Evolutionary conservation across 495 filamentous ascomycete genomes (phyloP).

Genomic region (Penicillium lagena): DNA sequence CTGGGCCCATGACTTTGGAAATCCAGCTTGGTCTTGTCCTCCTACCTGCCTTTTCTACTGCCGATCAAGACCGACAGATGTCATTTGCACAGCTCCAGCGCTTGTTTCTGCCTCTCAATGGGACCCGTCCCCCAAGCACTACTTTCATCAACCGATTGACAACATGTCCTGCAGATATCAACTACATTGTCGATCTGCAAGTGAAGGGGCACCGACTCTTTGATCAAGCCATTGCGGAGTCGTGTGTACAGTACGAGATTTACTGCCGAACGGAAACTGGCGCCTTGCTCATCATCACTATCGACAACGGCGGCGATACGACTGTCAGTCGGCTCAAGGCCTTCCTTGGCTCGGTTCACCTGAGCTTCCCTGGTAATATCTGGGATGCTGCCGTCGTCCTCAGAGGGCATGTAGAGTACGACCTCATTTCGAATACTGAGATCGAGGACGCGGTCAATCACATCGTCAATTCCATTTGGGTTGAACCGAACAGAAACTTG

Average conservation of each 20-base stretch:
- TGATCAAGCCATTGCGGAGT: constrained; percentile 20
- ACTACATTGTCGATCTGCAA: constrained; percentile 29
- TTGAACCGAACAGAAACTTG: constrained; percentile 18
- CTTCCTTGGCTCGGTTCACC: constrained; percentile 24
- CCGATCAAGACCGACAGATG: too few species aligned
- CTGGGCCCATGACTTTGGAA: constrained; percentile 26
- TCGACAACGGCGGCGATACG: constrained; percentile 34
- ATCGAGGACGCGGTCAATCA: constrained; percentile 16
- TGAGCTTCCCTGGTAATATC: constrained; percentile 35
- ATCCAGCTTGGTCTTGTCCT: constrained; percentile 32
- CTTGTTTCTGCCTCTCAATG: constrained; percentile 1
- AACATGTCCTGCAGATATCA: constrained; percentile 26
- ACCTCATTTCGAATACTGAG: constrained; percentile 5
- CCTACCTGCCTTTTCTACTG: constrained; percentile 1
- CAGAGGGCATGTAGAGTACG: constrained; percentile 8
- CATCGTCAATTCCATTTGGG: constrained; percentile 22
- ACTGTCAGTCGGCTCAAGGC: constrained; percentile 8
- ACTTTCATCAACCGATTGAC: constrained; percentile 27
- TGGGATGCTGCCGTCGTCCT: constrained; percentile 41
- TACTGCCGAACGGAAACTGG: constrained; percentile 25
- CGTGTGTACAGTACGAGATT: constrained; percentile 40
- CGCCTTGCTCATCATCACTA: constrained; percentile 37
- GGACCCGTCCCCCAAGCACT: neutral
- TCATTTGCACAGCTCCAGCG: constrained; percentile 6
- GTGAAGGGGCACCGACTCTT: constrained; percentile 23